Evolutionary conservation across 2,329 filamentous ascomycete genomes (phyloP).

Genomic region (Aspergillus vadensis): DNA sequence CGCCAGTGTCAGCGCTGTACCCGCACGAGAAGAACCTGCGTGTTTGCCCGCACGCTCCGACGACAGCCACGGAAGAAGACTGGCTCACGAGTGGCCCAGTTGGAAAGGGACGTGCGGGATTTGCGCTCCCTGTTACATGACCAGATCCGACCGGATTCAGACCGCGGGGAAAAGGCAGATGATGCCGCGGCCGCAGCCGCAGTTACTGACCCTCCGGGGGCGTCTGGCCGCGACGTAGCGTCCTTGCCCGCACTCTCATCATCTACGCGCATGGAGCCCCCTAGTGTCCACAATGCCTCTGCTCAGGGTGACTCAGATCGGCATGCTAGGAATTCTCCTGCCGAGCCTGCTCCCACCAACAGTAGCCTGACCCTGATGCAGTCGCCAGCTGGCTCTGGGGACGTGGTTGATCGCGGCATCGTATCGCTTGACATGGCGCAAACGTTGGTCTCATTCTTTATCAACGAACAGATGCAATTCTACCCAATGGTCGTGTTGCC

Average conservation of each 20-base stretch:
- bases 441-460: background rate
- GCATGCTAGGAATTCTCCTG: background rate
- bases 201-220: background rate
- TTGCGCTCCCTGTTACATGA: conserved; percentile 2
- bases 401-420: conserved; percentile 2
- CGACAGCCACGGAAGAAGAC: conserved; percentile 8
- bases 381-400: background rate
- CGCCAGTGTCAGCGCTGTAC: conserved; percentile 6
- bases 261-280: background rate
- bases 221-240: background rate
- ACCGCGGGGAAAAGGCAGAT: background rate
- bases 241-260: background rate
- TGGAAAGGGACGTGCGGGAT: conserved; percentile 3
- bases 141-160: background rate
- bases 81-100: conserved; percentile 6
- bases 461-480: background rate
- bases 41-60: conserved; percentile 6
- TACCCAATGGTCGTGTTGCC: background rate
- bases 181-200: background rate
- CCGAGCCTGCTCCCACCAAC: background rate
- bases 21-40: conserved; percentile 4
- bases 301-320: background rate
- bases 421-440: background rate
- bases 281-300: background rate
- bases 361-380: background rate